phyloP scores from a whole-genome alignment of 2,329 filamentous ascomycete species.

The Cryphonectria naterciae region DNA sequence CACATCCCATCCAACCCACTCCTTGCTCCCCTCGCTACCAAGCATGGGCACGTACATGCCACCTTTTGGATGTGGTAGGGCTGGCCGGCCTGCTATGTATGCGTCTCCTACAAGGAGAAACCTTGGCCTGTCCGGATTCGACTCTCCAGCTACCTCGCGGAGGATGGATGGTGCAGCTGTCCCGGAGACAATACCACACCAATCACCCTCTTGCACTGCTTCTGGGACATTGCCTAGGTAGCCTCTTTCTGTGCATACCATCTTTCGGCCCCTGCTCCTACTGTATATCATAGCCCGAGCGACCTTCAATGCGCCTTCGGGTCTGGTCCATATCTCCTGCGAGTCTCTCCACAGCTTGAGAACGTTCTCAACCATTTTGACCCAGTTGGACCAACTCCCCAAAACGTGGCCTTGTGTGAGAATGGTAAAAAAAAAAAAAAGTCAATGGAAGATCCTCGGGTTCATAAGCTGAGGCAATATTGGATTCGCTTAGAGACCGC shows the following conservation, averaged over 20 bases:
- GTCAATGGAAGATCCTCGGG: not conserved
- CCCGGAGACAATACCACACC: not conserved
- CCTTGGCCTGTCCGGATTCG: not conserved
- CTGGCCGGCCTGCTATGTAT: not conserved
- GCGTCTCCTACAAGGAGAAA: not conserved
- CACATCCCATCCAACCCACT: not conserved
- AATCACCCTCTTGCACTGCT: not conserved
- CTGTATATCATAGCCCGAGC: not conserved
- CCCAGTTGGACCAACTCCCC: not conserved
- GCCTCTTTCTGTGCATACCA: not conserved
- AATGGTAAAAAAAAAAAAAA: not conserved
- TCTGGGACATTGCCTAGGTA: not conserved
- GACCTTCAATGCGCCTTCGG: not conserved
- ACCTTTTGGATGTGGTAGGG: not conserved
- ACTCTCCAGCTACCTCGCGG: not conserved
- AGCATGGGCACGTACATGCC: not conserved
- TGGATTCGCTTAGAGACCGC: not conserved
- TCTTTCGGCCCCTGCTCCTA: not conserved
- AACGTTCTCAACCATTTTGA: not conserved
- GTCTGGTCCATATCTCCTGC: not conserved
- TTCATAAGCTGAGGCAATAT: not conserved
- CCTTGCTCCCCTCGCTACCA: not conserved
- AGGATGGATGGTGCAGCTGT: not conserved
- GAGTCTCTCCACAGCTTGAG: not conserved
- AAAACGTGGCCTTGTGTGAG: not conserved